These are phyloP conservation scores for Neurospora sublineolata DNA, from an alignment of 495 filamentous ascomycete genomes.

Conservation along the genomic window DNA sequence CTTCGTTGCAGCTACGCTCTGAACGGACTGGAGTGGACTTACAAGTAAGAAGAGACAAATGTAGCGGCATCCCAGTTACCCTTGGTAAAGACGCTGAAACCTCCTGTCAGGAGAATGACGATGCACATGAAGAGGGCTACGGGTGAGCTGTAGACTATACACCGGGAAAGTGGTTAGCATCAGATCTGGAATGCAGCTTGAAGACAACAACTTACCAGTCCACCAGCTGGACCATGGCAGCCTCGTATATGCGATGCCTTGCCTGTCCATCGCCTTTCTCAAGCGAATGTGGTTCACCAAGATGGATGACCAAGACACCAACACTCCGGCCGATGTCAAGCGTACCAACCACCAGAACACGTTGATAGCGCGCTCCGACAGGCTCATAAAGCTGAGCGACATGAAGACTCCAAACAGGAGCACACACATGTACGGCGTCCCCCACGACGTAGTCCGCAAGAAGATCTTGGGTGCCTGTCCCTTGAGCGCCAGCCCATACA, in stretches of 20 bases:
- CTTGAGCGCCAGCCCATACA: constrained; percentile 52
- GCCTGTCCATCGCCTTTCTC: constrained; percentile 28
- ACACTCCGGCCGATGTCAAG: constrained; percentile 41
- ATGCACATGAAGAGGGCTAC: constrained; percentile 33
- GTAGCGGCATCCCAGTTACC: constrained; percentile 35
- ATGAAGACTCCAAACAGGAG: constrained; percentile 40
- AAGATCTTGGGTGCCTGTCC: constrained; percentile 46
- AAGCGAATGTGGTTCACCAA: constrained; percentile 37
- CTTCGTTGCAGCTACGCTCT: background rate
- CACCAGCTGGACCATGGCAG: constrained; percentile 38
- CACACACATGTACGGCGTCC: constrained; percentile 50
- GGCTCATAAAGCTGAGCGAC: constrained; percentile 47
- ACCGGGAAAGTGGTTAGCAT: background rate
- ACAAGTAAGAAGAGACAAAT: constrained; percentile 41
- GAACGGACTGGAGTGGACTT: constrained; percentile 4
- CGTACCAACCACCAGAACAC: constrained; percentile 53
- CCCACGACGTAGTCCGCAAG: constrained; percentile 46
- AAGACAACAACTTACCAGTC: constrained; percentile 17
- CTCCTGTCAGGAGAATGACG: constrained; percentile 35
- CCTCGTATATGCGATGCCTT: constrained; percentile 24
- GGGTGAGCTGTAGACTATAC: constrained; percentile 23
- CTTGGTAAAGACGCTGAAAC: constrained; percentile 36
- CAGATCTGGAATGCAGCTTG: background rate
- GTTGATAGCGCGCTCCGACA: constrained; percentile 42
- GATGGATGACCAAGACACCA: constrained; percentile 44